Conservation (phyloP, 73 alveolate species). For the Stentor coeruleus region DNA sequence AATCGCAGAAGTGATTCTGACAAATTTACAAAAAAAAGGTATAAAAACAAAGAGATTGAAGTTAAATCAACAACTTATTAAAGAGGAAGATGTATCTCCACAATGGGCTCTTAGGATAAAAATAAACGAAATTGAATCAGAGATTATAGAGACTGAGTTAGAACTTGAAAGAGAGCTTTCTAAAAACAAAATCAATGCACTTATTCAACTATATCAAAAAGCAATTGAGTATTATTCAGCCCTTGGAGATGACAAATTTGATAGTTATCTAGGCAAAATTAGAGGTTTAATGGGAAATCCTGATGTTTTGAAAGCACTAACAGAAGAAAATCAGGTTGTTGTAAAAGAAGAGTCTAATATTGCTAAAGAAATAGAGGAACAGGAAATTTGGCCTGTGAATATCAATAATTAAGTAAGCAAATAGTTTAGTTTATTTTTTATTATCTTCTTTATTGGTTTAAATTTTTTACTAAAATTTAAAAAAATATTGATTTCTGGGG, state of each 20-base stretch:
- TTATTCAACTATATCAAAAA: background rate
- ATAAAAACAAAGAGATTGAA: no score
- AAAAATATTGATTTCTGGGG: no score
- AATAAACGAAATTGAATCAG: background rate
- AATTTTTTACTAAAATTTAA: no score
- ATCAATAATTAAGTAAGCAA: no score
- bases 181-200: no score
- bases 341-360: background rate
- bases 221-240: slow-evolving; percentile 18
- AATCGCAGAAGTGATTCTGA: background rate
- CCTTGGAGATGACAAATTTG: slow-evolving; percentile 12
- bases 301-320: slow-evolving; percentile 6
- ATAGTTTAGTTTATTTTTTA: no score
- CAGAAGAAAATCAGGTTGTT: background rate
- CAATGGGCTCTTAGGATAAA: background rate
- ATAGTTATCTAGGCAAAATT: background rate
- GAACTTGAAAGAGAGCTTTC: background rate
- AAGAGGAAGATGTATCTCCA: background rate
- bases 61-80: no score
- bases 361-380: background rate
- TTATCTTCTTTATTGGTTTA: no score
- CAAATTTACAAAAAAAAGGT: background rate
- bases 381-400: slow-evolving; percentile 16
- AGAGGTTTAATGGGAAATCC: background rate
- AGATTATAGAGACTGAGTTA: background rate